A percentile compares a stretch with the other conserved stretches of the same genome.
Evolutionary conservation across 1,284 basidiomycete genomes (phyloP).

Genomic region (Leccinum solheimii): DNA sequence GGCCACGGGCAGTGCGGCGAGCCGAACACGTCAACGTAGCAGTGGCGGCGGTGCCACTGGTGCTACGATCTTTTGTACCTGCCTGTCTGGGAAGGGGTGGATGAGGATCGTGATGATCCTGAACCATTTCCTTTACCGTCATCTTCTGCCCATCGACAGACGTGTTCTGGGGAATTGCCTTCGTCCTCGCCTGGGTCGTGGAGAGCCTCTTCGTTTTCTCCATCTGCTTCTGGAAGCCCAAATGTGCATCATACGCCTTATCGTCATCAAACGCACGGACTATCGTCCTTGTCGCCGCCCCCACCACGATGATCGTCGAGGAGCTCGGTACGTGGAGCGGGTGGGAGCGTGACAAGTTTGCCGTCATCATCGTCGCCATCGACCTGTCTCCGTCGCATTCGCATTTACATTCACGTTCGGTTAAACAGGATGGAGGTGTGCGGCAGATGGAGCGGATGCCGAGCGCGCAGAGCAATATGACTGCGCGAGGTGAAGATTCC

Average conservation of each 20-base stretch:
- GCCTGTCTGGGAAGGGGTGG: neutral
- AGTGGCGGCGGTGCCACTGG: neutral
- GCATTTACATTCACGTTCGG: conserved; percentile 5
- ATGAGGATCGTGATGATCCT: conserved; percentile 6
- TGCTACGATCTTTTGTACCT: neutral
- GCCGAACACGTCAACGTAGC: neutral
- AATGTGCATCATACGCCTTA: conserved; percentile 1
- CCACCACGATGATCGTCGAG: conserved; percentile 26
- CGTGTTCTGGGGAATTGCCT: conserved; percentile 8
- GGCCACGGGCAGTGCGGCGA: conserved; percentile 1
- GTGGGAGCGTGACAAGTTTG: conserved; percentile 8
- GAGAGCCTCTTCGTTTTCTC: conserved; percentile 7
- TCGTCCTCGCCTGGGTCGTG: conserved; percentile 3
- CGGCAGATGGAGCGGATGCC: conserved; percentile 25
- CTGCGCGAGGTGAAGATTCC: conserved; percentile 17
- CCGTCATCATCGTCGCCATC: neutral
- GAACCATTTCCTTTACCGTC: conserved; percentile 8
- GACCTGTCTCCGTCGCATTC: neutral
- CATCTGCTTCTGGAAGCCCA: conserved; percentile 11
- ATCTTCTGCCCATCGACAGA: conserved; percentile 1
- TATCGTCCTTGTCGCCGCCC: conserved; percentile 12
- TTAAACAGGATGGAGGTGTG: conserved; percentile 10
- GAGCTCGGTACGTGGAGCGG: conserved; percentile 8
- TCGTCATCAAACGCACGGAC: neutral
- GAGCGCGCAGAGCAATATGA: conserved; percentile 35